Evolutionary conservation across 2,329 filamentous ascomycete species (phyloP), one percentile per base, ranked within the genome.

Genomic region (Hymenoscyphus scutula): DNA sequence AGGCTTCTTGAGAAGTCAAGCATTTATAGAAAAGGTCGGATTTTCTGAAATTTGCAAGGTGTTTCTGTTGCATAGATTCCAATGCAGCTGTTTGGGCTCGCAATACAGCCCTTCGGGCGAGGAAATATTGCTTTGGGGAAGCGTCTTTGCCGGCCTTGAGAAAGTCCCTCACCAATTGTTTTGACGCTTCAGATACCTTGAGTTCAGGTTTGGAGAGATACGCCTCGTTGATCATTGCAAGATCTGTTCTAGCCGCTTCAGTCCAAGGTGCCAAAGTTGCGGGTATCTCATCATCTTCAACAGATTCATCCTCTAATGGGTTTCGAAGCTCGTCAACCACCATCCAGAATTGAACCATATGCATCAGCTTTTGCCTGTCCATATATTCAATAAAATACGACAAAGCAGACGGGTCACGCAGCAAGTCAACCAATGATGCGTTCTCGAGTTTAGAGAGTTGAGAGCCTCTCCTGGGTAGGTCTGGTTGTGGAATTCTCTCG

Each of bases 361-460:
- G 84, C 89, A 98, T 94, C 29, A 94, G 81, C 17, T 84, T 83
- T 73, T 93, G 90, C 51, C 95, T 88, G 74, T 99, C 95, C 95
- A 99, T 99, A 72, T 92, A 98, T 74, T 99, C 95, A 95, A 99
- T 99, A 78, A 99, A 98, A 74, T 97, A 99, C 2, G 95, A 98
- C 8, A 99, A 81, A 0, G 92, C 94, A 1, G 94, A 90, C 2
- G 95, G 86, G 75, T 96, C 92, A 68, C 93, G 89, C 62, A 99
- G 81, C n/a, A 99, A 82, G 67, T 98, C 92, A 13, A 88, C 85
- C 1, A 98, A 80, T 0, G 90, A 88, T 7, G 89, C 89, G 69
- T 90, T 89, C 67, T 92, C 88, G 45, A 93, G 79, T 53, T 82
- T 84, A 1, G 89, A 89, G n/a, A 83, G 77, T 37, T 72, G 68